Percentiles rank a stretch among this genome's conserved stretches.
Evolutionary conservation across 2,329 filamentous ascomycete genomes (phyloP).

Genomic region (Alternaria sp.): DNA sequence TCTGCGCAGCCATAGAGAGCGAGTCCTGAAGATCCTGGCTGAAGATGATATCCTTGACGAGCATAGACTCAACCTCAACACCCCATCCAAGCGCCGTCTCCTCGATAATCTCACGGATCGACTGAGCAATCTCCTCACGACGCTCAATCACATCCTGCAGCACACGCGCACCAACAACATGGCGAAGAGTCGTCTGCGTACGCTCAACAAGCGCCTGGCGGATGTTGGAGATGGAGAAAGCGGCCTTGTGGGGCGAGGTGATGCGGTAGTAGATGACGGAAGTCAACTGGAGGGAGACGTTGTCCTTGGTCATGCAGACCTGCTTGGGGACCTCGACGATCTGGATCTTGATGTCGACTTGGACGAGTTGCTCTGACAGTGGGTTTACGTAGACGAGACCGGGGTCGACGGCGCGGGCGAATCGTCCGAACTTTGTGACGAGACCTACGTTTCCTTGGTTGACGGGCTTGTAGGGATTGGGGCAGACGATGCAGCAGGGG

Average conservation of each 20-base stretch:
- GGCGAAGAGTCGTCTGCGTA: conserved; percentile 95
- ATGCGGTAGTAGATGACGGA: conserved; percentile 99
- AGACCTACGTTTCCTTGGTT: conserved; percentile 92
- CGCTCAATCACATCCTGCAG: conserved; percentile 98
- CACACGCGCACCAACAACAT: conserved; percentile 93
- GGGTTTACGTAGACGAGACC: conserved; percentile 98
- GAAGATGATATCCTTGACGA: conserved; percentile 99
- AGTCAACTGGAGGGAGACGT: conserved; percentile 90
- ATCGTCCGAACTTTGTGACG: conserved; percentile 92
- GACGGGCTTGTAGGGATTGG: conserved; percentile 95
- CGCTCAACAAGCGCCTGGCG: conserved; percentile 96
- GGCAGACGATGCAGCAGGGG: conserved; percentile 89
- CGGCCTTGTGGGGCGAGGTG: conserved; percentile 91
- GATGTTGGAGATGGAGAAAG: conserved; percentile 94
- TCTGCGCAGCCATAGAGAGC: conserved; percentile 96
- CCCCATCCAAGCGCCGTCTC: conserved; percentile 94
- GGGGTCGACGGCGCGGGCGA: conserved; percentile 94
- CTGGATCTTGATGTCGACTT: conserved; percentile 99
- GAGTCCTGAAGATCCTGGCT: conserved; percentile 93
- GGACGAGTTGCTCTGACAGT: conserved; percentile 84
- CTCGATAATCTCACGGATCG: conserved; percentile 96
- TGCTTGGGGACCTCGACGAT: conserved; percentile 96
- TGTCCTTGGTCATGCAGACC: conserved; percentile 99
- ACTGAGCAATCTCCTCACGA: conserved; percentile 93
- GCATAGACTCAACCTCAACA: conserved; percentile 95